Evolutionary conservation across 2,329 filamentous ascomycete species (phyloP), one percentile per base, ranked within the genome.

Genomic region (Arthrobotrys sphaeroides): DNA sequence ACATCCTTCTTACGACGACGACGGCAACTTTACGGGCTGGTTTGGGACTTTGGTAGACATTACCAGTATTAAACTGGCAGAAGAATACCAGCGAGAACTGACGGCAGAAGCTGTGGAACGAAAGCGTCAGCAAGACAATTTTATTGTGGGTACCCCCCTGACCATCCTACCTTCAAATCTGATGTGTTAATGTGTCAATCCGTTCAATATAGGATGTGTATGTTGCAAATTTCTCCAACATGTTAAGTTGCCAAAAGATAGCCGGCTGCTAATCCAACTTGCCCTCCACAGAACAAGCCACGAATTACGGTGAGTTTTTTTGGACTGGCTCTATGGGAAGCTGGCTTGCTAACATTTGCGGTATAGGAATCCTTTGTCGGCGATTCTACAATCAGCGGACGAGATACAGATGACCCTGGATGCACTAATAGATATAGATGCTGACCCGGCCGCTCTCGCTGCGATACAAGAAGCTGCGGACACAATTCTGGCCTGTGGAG

Each of bases 401-500:
- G 90, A 93, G 80, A 92, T 93, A 66, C 82, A 79, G 7, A 73
- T 73, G 24, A 67, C 70, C 2, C 36, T 79, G 66, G 16, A 82
- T 82, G n/a, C 79, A 79, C 36, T 60, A 10, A 33, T 53, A 24
- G 4, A 77, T 78, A 20, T 81, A 82, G 9, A 79, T 84, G 43
- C 70, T 5, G 70, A 67, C 57, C 62, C 62, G 1, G 70, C 70
- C 7, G 70, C 77, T 86, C 2, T 81, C 79, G 2, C 70, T n/a
- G 84, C 84, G 77, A 85, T 83, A 74, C 85, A 92, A 18, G 91
- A 94, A 81, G 91, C 91, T 5, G 90, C 91, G n/a, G 90, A 92
- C 78, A 94, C 91, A 0, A 94, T 94, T 80, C 89, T 89, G 20
- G 85, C 94, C 12, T 95, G 92, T 81, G 90, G 91, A 60, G 91